These are phyloP conservation scores for Wickerhamiella alocasiicola DNA, from an alignment of 805 yeast species.

Conservation along the genomic window DNA sequence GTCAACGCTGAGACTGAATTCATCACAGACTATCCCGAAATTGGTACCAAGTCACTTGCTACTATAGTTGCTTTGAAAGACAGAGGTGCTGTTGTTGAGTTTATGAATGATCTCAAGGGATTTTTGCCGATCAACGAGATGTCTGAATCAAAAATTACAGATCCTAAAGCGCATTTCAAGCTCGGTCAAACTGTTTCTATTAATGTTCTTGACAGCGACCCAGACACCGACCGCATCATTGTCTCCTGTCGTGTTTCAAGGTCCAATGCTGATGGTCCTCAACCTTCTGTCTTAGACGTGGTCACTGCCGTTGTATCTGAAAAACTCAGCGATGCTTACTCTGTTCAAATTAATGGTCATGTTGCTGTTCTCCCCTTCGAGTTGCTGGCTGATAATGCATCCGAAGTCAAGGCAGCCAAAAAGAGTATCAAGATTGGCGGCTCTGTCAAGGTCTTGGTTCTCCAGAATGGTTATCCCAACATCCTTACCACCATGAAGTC, in stretches of 20 bases:
- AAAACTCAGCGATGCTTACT: slow-evolving; percentile 58
- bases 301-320: slow-evolving; percentile 52
- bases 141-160: slow-evolving; percentile 71
- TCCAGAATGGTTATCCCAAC: slow-evolving; percentile 50
- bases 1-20: slow-evolving; percentile 39
- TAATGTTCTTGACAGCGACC: slow-evolving; percentile 46
- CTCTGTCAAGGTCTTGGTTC: slow-evolving; percentile 43
- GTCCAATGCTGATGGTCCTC: background rate
- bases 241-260: slow-evolving; percentile 49
- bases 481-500: slow-evolving; percentile 53
- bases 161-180: slow-evolving; percentile 65
- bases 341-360: slow-evolving; percentile 44
- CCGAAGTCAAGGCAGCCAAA: slow-evolving; percentile 65
- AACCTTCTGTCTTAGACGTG: slow-evolving; percentile 28
- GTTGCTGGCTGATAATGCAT: slow-evolving; percentile 44
- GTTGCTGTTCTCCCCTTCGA: slow-evolving; percentile 45
- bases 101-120: slow-evolving; percentile 67
- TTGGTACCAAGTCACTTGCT: slow-evolving; percentile 47
- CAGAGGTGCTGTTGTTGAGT: slow-evolving; percentile 71
- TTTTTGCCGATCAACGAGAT: slow-evolving; percentile 80
- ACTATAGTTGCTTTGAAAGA: slow-evolving; percentile 60
- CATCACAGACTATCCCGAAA: slow-evolving; percentile 34
- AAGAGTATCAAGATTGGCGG: slow-evolving; percentile 57
- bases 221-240: slow-evolving; percentile 40
- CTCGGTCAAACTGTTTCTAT: slow-evolving; percentile 77